Evolutionary conservation across 2,329 filamentous ascomycete genomes (phyloP).

Genomic region (Colletotrichum liaoningense): DNA sequence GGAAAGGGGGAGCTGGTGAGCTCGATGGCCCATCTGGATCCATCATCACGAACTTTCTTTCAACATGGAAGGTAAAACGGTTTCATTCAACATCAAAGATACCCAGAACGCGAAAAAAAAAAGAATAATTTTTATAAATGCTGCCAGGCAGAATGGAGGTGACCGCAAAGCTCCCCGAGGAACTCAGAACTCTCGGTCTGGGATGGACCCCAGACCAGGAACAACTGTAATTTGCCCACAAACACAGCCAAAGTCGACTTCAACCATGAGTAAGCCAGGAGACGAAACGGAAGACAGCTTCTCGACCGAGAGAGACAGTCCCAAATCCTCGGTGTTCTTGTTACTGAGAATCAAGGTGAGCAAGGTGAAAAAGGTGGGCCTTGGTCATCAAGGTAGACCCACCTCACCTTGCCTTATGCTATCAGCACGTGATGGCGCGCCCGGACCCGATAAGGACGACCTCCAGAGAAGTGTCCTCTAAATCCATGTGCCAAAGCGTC

Average conservation of each 20-base stretch:
- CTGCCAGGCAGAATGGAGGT: neutral
- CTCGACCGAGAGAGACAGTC: neutral
- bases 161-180: neutral
- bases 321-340: neutral
- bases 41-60: neutral
- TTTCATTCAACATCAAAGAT: neutral
- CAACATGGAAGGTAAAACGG: neutral
- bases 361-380: neutral
- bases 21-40: neutral
- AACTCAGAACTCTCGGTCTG: neutral
- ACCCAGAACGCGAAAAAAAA: neutral
- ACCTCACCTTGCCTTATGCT: neutral
- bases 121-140: neutral
- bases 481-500: neutral
- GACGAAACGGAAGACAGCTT: neutral
- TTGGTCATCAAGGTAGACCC: neutral
- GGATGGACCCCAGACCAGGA: neutral
- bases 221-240: neutral
- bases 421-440: constrained; percentile 25
- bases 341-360: neutral
- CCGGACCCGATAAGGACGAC: constrained; percentile 16
- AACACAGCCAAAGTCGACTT: neutral
- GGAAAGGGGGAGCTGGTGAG: neutral
- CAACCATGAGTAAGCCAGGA: neutral
- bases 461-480: constrained; percentile 32